These are phyloP conservation scores for Rugosomyces carneus DNA, from an alignment of 1,284 basidiomycete genomes.

Conservation along the genomic window DNA sequence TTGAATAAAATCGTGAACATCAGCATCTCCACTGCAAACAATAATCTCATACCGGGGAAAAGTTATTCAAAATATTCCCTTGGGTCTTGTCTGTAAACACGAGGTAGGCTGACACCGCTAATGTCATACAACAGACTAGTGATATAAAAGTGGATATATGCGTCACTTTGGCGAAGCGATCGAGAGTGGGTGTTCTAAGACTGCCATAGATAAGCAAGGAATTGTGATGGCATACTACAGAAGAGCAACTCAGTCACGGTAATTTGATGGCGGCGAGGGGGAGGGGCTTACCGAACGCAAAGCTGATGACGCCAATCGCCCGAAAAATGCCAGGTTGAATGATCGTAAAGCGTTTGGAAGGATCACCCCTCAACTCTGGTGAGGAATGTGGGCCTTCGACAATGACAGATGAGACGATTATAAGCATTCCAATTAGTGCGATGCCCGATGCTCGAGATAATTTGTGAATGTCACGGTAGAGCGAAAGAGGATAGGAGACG, in stretches of 20 bases:
- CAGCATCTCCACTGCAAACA: not conserved
- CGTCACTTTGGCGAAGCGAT: conserved; percentile 90
- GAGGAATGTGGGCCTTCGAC: conserved; percentile 83
- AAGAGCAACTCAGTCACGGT: not conserved
- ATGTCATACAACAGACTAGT: conserved; percentile 73
- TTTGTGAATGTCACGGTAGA: conserved; percentile 97
- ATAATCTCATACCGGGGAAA: conserved; percentile 51
- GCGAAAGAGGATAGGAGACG: conserved; percentile 91
- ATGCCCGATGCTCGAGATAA: conserved; percentile 89
- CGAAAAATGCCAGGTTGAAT: conserved; percentile 79
- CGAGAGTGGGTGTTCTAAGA: conserved; percentile 87
- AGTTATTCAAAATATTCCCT: conserved; percentile 94
- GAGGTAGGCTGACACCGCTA: conserved; percentile 88
- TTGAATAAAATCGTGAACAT: no score
- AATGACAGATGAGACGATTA: conserved; percentile 88
- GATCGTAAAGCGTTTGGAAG: conserved; percentile 63
- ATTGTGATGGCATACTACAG: conserved; percentile 83
- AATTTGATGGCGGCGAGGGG: not conserved
- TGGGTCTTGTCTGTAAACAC: conserved; percentile 94
- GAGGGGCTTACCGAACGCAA: conserved; percentile 59
- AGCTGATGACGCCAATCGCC: conserved; percentile 93
- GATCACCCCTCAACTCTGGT: conserved; percentile 73
- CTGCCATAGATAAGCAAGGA: conserved; percentile 93
- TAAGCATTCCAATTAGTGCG: conserved; percentile 87
- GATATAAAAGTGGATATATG: conserved; percentile 86